Conservation (phyloP, 2,329 filamentous ascomycete genomes). For the Aspergillus neoniger region DNA sequence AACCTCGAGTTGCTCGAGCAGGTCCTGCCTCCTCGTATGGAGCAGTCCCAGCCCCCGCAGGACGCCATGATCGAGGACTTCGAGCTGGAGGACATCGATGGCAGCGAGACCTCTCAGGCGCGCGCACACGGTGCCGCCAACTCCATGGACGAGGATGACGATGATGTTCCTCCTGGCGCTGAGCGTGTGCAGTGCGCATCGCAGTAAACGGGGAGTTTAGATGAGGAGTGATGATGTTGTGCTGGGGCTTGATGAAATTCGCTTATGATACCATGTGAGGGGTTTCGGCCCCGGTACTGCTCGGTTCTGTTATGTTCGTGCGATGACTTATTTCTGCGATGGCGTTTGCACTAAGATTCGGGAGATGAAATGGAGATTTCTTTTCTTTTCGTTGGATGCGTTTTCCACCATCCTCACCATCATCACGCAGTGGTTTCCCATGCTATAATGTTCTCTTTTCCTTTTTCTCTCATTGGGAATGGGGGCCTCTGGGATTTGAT, state of each 20-base stretch:
- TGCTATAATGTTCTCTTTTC: conserved; percentile 23
- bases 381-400: conserved; percentile 12
- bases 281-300: conserved; percentile 25
- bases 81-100: conserved; percentile 81
- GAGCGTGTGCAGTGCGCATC: conserved; percentile 56
- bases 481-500: conserved; percentile 16
- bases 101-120: conserved; percentile 62
- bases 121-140: conserved; percentile 67
- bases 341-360: conserved; percentile 39
- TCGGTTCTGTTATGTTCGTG: conserved; percentile 26
- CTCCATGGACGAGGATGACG: conserved; percentile 72
- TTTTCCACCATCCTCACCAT: conserved; percentile 19
- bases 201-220: conserved; percentile 43
- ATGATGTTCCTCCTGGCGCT: conserved; percentile 51
- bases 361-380: conserved; percentile 31
- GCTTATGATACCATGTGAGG: conserved; percentile 41
- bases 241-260: conserved; percentile 33
- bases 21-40: conserved; percentile 73
- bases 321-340: conserved; percentile 35
- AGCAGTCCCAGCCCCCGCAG: conserved; percentile 67
- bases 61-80: conserved; percentile 93
- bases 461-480: conserved; percentile 16
- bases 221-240: conserved; percentile 20
- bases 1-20: conserved; percentile 79
- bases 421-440: conserved; percentile 22